Evolutionary conservation across 2,329 filamentous ascomycete genomes (phyloP), one percentile per base, ranked within the genome.

Genomic region (Tolypocladium guangdongense): DNA sequence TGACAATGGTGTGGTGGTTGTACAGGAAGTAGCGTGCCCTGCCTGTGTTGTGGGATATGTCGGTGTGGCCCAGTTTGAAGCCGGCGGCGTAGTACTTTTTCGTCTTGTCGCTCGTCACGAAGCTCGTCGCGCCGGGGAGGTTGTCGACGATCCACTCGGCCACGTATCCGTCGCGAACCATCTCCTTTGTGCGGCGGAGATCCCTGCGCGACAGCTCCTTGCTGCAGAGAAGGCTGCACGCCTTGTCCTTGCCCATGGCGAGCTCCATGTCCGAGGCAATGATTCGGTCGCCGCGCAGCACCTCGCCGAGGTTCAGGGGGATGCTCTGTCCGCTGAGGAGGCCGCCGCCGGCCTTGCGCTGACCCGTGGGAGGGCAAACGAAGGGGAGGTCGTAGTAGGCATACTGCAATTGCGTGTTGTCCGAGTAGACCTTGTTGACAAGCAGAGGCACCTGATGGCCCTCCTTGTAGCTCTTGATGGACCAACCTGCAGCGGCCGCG

Each of bases 71-170:
- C 54, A 95, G 76, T 71, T 93, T 95, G 77, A 95, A 95, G 2
- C 90, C 90, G 2, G 89, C 84, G 14, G 89, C 87, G 66, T 95
- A 95, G 74, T 95, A 95, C 68, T 91, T 95, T 62, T 83, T 79
- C 48, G 80, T 83, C 72, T 90, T 90, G 68, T 95, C 90, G 37
- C 88, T 86, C 0, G 88, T 92, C 32, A 93, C 86, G 64, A 95
- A 95, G 67, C 86, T 91, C 10, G 90, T 95, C 37, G 90, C 90
- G 7, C 90, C 90, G 1, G 90, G 90, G 11, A 96, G 76, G 63
- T 95, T 95, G 68, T 96, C 90, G 58, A 93, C 87, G 60, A 95
- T 95, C 90, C 90, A 95, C 69, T 95, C 90, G 2, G 85, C 84
- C n/a, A 93, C 83, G 67, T 93, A 95, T 37, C 87, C 88, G 52